Evolutionary conservation across 2,329 filamentous ascomycete genomes (phyloP).

Genomic region (Colletotrichum cuscutae): DNA sequence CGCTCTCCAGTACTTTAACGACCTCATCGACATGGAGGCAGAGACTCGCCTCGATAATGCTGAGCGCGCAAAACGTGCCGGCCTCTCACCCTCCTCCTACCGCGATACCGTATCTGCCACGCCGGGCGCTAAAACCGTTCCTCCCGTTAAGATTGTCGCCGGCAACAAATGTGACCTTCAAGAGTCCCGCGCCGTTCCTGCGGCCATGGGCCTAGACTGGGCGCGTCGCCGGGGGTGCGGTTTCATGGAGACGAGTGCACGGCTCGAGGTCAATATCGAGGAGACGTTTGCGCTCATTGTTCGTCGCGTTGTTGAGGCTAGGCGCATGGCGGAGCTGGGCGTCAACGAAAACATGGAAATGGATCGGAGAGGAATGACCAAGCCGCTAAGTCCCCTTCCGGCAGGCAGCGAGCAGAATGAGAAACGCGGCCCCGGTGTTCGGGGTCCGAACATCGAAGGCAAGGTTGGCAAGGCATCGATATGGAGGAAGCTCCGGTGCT

Average conservation of each 20-base stretch:
- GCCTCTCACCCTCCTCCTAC: slow-evolving; percentile 43
- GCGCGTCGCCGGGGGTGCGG: slow-evolving; percentile 77
- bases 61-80: slow-evolving; percentile 59
- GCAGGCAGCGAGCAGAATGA: slow-evolving; percentile 45
- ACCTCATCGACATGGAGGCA: slow-evolving; percentile 85
- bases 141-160: slow-evolving; percentile 84
- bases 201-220: slow-evolving; percentile 80
- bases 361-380: slow-evolving; percentile 65
- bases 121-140: slow-evolving; percentile 61
- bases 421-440: slow-evolving; percentile 58
- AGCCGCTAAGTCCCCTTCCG: slow-evolving; percentile 66
- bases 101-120: slow-evolving; percentile 43
- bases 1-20: slow-evolving; percentile 81
- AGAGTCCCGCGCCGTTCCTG: slow-evolving; percentile 74
- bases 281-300: slow-evolving; percentile 84
- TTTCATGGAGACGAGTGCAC: slow-evolving; percentile 90
- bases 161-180: slow-evolving; percentile 89
- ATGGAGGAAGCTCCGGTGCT: slow-evolving; percentile 67
- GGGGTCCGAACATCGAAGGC: slow-evolving; percentile 56
- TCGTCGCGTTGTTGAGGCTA: slow-evolving; percentile 68
- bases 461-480: slow-evolving; percentile 57
- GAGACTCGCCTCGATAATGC: slow-evolving; percentile 75
- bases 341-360: slow-evolving; percentile 52
- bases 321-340: slow-evolving; percentile 61
- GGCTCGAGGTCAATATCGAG: slow-evolving; percentile 88